Base-by-base conservation (phyloP, 441 rosid species). In the Eruca vesicaria region DNA sequence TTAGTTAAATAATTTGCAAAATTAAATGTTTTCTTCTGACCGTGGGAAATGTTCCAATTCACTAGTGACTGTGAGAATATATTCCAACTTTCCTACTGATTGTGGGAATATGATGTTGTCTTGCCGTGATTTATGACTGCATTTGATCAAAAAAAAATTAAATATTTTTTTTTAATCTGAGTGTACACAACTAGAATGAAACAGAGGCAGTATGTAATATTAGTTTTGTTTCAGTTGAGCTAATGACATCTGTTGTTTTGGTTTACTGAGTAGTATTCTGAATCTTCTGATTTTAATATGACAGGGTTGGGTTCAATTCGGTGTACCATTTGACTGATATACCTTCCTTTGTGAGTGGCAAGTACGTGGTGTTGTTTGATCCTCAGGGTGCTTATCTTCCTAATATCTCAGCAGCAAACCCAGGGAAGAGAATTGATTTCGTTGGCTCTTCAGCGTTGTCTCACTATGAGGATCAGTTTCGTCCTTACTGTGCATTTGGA, bases 291-390 rank as follows among this genome's bases (percentile, higher is more conserved):
- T 31, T 76, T 75, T 73, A 62, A 11, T 68, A 33, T 70, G 80
- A 26, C 72, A 90, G 96, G 86, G 95, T 93, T 74, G 99, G 99
- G n/a, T 96, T 96, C 90, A 93, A 96, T 81, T 93, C 99, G 32
- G 98, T 96, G 50, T 96, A 96, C 75, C 99, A 96, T 82, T 84
- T 96, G 79, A 96, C 99, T 28, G 99, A 96, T 83, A 81, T 96
- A 87, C 99, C 99, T 20, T 93, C 98, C 14, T 96, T 96, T 66
- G 99, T 91, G 77, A 96, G 99, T 81, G 97, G 96, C 10, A 93
- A 91, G 29, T 89, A 91, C 78, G 87, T 85, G 31, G 99, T 96
- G 33, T 23, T 96, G 52, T 96, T 96, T 78, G 99, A 96, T 88
- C 99, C 99, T 63, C 99, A 96, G 43, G 90, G 97, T 59, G 81